phyloP scores from a whole-genome alignment of 2,329 filamentous ascomycete species.

The Aspergillus fumigatiaffinis region DNA sequence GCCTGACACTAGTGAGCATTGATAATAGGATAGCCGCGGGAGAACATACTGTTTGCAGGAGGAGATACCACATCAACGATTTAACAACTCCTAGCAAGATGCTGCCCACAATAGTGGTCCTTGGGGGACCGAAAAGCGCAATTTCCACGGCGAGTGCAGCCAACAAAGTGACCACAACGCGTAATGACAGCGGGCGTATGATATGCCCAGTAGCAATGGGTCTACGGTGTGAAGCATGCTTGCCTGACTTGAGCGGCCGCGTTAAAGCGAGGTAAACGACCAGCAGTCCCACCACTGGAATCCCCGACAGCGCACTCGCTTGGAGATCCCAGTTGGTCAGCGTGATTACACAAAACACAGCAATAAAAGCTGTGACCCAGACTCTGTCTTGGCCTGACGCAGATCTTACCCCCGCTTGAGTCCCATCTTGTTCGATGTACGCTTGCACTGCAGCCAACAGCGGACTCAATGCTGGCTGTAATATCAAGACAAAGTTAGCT shows the following conservation, averaged over 20 bases:
- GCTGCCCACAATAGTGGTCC: not conserved
- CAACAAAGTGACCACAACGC: not conserved
- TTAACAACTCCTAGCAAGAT: not conserved
- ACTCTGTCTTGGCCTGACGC: not conserved
- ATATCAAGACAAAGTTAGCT: not conserved
- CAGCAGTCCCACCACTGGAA: conserved; percentile 28
- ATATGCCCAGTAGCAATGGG: conserved; percentile 1
- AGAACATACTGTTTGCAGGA: conserved; percentile 2
- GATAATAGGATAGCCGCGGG: not conserved
- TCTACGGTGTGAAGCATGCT: not conserved
- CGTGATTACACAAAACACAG: conserved; percentile 18
- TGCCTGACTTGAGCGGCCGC: not conserved
- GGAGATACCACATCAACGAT: conserved; percentile 4
- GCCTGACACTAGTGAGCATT: conserved; percentile 1
- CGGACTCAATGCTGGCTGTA: conserved; percentile 31
- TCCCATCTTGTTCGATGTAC: conserved; percentile 12
- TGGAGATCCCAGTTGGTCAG: conserved; percentile 27
- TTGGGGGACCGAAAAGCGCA: not conserved
- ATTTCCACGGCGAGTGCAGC: conserved; percentile 1
- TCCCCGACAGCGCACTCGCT: conserved; percentile 19
- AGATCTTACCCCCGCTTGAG: not conserved
- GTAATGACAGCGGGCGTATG: conserved; percentile 1
- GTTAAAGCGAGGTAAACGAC: conserved; percentile 24
- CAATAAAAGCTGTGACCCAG: conserved; percentile 19
- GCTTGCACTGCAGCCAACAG: conserved; percentile 25